Conservation (phyloP, 2,329 filamentous ascomycete genomes). For the Paramyrothecium sp. region DNA sequence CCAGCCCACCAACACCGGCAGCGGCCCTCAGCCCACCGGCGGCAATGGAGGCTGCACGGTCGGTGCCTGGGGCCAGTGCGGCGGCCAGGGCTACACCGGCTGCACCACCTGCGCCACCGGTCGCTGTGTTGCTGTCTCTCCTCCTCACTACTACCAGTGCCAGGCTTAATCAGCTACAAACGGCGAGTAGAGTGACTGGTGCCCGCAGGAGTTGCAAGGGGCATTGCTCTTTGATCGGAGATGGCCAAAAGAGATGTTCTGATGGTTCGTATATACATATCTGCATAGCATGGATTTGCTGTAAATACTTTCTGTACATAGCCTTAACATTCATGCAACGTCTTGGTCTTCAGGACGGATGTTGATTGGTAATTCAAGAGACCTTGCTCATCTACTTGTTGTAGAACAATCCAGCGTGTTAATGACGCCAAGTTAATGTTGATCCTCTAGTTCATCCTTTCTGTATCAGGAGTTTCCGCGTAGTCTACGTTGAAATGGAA, state of each 20-base stretch:
- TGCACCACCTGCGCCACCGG: not conserved
- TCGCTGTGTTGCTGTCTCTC: not conserved
- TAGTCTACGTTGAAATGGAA: too few relatives aligned
- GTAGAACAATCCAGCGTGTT: too few relatives aligned
- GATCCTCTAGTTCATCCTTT: too few relatives aligned
- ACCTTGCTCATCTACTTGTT: too few relatives aligned
- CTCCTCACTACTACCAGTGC: conserved; percentile 1
- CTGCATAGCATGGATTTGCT: not conserved
- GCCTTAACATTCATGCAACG: not conserved
- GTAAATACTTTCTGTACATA: not conserved
- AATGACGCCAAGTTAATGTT: too few relatives aligned
- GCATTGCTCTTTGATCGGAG: too few relatives aligned
- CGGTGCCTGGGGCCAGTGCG: not conserved
- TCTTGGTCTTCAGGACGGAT: too few relatives aligned
- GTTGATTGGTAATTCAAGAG: too few relatives aligned
- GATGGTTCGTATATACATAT: not conserved
- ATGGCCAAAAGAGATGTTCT: too few relatives aligned
- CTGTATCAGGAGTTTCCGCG: too few relatives aligned
- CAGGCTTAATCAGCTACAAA: not conserved
- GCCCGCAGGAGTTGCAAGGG: too few relatives aligned
- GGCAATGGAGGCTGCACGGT: not conserved
- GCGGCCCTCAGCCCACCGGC: not conserved
- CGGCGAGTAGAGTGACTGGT: not conserved
- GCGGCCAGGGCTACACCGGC: not conserved
- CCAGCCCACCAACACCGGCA: not conserved